Base-by-base conservation (phyloP, 2,329 filamentous ascomycete species). In the Cercospora zeae-maydis region DNA sequence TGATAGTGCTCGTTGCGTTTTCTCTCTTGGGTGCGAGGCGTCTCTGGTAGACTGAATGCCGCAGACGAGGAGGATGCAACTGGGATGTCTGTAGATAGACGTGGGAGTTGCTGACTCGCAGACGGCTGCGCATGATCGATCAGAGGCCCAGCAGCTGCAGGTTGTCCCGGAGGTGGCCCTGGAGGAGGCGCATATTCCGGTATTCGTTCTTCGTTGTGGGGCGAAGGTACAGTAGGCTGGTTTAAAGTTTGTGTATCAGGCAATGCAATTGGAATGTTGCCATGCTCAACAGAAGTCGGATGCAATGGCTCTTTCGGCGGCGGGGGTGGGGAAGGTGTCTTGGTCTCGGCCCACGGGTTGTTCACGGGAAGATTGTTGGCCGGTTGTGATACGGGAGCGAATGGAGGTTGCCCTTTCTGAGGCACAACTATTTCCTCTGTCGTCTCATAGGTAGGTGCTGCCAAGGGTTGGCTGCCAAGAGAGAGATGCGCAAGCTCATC, bases 1-100 rank as follows among this genome's bases (percentile, higher is more conserved):
- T 92, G 89, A 71, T 99, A 98, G 0, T 92, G 95, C 75, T 97
- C 92, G 62, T 81, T 82, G 64, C 83, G 77, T 67, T 86, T 82
- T 60, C 76, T 76, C 65, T 78, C 76, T 14, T 66, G 70, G 3
- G 78, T 76, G 8, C 72, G 73, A 2, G 79, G 77, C 3, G 77
- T 78, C 57, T 80, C 78, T 16, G 63, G 62, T 13, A 61, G 58
- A 42, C 60, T 45, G 30, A 58, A 54, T 16, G 57, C 45, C n/a
- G 57, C 62, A 19, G 66, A 65, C 47, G 51, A 55, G 10, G 55
- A 60, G 14, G 59, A 61, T 1, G 63, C 37, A 10, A 47, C 45
- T 3, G 30, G 54, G 13, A 63, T 27, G 27, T 64, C 60, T 13
- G 49, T 62, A 9, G 58, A 73, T 52, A 68, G 73, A 14, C 73